Base-by-base conservation (phyloP, 805 yeast genomes). In the Scheffersomyces lignosus region DNA sequence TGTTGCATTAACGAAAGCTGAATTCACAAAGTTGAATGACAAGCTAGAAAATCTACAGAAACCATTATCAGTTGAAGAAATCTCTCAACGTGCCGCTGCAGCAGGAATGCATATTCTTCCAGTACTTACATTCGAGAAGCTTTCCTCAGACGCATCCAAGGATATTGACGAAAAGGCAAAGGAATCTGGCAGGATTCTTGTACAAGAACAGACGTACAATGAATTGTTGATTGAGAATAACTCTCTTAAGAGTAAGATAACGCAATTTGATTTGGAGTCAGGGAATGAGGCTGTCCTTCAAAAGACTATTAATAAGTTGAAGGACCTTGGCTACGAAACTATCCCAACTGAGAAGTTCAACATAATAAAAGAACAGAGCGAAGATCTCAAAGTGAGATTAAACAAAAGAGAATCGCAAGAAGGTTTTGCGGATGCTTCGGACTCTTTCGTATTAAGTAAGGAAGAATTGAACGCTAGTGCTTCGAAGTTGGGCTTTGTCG, bases 401-500 rank as follows among this genome's bases (percentile, higher is more conserved):
- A n/a, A n/a, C n/a, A n/a, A n/a, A 15, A 16, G 23, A 22, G 18
- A 29, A 9, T 9, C 28, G 15, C 18, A 22, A 2, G 47, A 40
- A 2, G 36, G 34, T 10, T 58, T 45, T 40, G 49, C 49, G 7
- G 66, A 60, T 30, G 63, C 64, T 3, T 55, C 60, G 32, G 61
- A 61, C 7, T 51, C 64, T 3, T 58, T 64, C 38, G 38, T 52
- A 3, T 40, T 59, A 27, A 47, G 52, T 30, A 48, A 47, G 34
- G 60, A 52, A 7, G 68, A 63, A 37, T 48, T 62, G 26, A 33
- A 33, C 10, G 43, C 41, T 4, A 49, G 56, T 37, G 67, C 66
- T 9, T 35, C 51, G 6, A 51, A 42, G 26, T 37, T 58, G 25
- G 64, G 59, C 4, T 49, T 55, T 51, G 45, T 52, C 3, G 56